phyloP scores from a whole-genome alignment of 176 grass and related monocot species.

The Rhipidocladum racemiflorum region DNA sequence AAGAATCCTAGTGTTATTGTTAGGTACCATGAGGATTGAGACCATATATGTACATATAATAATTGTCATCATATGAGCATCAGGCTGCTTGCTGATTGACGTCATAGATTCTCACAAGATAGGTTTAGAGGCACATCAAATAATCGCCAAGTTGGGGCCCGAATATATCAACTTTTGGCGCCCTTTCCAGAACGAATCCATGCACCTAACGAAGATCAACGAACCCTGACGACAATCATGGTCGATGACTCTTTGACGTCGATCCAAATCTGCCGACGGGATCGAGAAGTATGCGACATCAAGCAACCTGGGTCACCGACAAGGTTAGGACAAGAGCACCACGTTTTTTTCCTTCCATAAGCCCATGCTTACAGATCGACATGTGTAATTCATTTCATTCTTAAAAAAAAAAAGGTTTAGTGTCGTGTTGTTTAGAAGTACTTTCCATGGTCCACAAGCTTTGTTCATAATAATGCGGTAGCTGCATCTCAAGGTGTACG shows the following conservation, averaged over 20 bases:
- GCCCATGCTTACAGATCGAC: background rate
- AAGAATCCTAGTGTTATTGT: background rate
- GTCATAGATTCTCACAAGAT: background rate
- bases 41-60: background rate
- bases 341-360: background rate
- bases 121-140: background rate
- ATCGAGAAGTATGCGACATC: background rate
- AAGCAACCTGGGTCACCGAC: background rate
- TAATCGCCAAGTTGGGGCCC: background rate
- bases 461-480: background rate
- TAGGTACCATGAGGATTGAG: conserved; percentile 10
- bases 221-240: background rate
- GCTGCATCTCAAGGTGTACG: background rate
- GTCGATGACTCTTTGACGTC: background rate
- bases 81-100: background rate
- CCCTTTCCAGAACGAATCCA: conserved; percentile 11
- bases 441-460: background rate
- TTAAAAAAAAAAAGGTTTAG: background rate
- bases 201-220: conserved; percentile 1
- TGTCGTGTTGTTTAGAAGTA: background rate
- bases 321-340: background rate
- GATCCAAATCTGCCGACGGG: background rate
- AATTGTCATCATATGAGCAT: background rate
- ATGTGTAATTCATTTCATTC: background rate
- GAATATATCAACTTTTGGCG: background rate